phyloP scores from a whole-genome alignment of 768 basidiomycete genomes.

The Russula vinacea region DNA sequence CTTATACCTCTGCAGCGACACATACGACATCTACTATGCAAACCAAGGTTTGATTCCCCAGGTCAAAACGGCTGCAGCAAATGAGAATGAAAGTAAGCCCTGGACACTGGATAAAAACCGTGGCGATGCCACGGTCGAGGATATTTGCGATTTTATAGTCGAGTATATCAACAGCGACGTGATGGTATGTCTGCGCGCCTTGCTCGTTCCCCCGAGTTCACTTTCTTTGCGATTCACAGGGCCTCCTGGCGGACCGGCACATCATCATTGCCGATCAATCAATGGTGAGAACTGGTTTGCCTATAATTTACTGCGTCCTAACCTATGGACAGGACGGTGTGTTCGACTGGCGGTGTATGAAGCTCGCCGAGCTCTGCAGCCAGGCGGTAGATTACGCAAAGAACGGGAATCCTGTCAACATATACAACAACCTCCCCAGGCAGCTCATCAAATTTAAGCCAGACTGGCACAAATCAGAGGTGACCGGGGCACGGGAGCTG shows the following conservation, averaged over 20 bases:
- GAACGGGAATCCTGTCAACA: not conserved
- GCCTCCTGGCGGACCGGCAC: not conserved
- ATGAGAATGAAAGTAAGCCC: not conserved
- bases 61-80: not conserved
- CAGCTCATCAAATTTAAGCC: not conserved
- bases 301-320: not conserved
- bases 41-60: not conserved
- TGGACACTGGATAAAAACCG: constrained; percentile 31
- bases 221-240: not conserved
- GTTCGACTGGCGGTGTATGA: too few relatives aligned
- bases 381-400: too few relatives aligned
- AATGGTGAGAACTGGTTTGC: too few relatives aligned
- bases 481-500: not conserved
- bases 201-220: not conserved
- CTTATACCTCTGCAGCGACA: not conserved
- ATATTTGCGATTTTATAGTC: not conserved
- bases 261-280: not conserved
- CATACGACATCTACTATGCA: not conserved
- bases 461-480: not conserved
- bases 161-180: too few relatives aligned
- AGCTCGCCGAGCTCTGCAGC: too few relatives aligned
- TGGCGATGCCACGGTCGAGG: constrained; percentile 49
- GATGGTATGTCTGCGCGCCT: too few relatives aligned
- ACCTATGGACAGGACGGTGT: not conserved
- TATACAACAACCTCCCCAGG: not conserved